These are phyloP conservation scores for Hanseniaspora mollemarum DNA, from an alignment of 805 yeast species.

Conservation along the genomic window DNA sequence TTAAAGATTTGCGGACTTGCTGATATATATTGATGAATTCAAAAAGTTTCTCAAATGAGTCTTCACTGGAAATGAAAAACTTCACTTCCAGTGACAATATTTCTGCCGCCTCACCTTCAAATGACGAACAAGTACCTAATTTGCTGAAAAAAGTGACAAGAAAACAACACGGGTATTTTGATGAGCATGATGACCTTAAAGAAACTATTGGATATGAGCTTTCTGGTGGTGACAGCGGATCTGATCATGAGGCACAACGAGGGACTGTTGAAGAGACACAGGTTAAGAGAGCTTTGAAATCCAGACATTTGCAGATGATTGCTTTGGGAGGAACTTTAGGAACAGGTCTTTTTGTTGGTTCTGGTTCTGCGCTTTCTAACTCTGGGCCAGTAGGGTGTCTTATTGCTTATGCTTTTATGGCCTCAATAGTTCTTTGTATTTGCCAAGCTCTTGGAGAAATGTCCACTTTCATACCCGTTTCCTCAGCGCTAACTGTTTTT, in stretches of 20 bases:
- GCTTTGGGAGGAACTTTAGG: conserved; percentile 75
- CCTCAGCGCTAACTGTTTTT: conserved; percentile 57
- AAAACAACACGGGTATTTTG: conserved; percentile 3
- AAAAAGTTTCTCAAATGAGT: conserved; percentile 4
- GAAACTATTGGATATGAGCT: background rate
- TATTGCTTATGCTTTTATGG: conserved; percentile 56
- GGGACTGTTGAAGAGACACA: conserved; percentile 31
- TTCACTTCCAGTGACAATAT: background rate
- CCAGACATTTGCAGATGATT: conserved; percentile 62
- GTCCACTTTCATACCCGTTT: conserved; percentile 66
- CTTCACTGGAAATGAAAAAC: conserved; percentile 9
- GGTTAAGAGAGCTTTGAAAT: conserved; percentile 49
- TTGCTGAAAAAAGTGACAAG: conserved; percentile 9
- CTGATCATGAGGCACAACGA: conserved; percentile 18
- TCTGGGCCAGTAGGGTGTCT: conserved; percentile 64
- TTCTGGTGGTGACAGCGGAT: conserved; percentile 3
- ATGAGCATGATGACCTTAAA: conserved; percentile 4
- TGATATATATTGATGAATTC: too few species aligned
- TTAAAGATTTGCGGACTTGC: too few species aligned
- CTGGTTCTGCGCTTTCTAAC: conserved; percentile 40
- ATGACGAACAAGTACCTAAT: background rate
- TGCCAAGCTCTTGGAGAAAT: conserved; percentile 68
- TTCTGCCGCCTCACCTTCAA: background rate
- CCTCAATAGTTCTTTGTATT: conserved; percentile 51
- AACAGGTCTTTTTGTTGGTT: conserved; percentile 63